phyloP scores from a whole-genome alignment of 116 monocot genomes.

The Dioscorea cayenensis region DNA sequence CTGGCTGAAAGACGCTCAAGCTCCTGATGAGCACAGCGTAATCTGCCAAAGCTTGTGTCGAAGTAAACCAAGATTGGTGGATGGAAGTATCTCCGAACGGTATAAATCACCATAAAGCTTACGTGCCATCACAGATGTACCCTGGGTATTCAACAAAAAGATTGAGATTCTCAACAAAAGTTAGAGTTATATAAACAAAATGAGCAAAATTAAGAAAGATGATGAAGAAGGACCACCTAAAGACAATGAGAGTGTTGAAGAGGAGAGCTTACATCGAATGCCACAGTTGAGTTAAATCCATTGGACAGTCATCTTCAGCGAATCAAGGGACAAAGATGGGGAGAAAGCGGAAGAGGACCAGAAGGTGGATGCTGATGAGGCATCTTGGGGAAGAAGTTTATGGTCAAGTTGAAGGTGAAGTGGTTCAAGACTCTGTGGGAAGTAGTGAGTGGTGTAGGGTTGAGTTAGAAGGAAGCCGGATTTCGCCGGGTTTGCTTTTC shows the following conservation, averaged over 20 bases:
- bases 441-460: slow-evolving; percentile 64
- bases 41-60: slow-evolving; percentile 78
- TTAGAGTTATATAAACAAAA: no score
- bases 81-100: slow-evolving; percentile 63
- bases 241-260: no score
- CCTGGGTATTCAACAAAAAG: no score
- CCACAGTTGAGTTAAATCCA: no score
- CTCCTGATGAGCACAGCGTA: slow-evolving; percentile 66
- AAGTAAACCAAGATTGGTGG: slow-evolving; percentile 53
- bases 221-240: no score
- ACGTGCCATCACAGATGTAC: slow-evolving; percentile 27
- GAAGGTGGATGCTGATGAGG: slow-evolving; percentile 53
- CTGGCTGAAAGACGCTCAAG: slow-evolving; percentile 78
- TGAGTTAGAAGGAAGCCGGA: no score
- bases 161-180: no score
- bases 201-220: no score
- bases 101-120: slow-evolving; percentile 77
- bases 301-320: no score
- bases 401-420: slow-evolving; percentile 50
- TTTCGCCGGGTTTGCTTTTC: no score
- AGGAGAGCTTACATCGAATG: no score
- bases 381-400: slow-evolving; percentile 69
- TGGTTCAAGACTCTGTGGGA: slow-evolving; percentile 78
- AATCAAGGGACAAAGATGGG: slow-evolving; percentile 88
- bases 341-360: slow-evolving; percentile 52